phyloP scores from a whole-genome alignment of 345 rosid genomes.

The Raphanus raphanistrum region DNA sequence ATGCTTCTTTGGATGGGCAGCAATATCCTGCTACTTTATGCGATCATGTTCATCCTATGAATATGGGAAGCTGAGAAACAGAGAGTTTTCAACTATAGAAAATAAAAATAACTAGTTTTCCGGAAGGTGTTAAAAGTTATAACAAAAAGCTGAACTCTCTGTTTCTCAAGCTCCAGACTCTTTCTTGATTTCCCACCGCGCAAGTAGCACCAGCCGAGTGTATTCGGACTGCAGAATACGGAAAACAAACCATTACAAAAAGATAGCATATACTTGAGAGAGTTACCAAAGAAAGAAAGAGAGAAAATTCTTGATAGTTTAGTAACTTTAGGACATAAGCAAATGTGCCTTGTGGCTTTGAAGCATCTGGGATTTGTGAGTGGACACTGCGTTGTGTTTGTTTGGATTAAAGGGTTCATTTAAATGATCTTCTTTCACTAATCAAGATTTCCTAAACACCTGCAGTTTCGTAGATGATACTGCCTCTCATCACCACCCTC shows the following conservation, averaged over 20 bases:
- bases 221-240: conserved; percentile 66
- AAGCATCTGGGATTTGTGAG: conserved; percentile 64
- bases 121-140: conserved; percentile 13
- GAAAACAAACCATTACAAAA: neutral
- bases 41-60: conserved; percentile 21
- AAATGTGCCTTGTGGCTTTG: conserved; percentile 78
- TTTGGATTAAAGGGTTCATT: conserved; percentile 88
- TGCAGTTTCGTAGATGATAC: conserved; percentile 29
- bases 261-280: neutral
- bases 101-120: neutral
- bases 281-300: conserved; percentile 14
- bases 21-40: conserved; percentile 19
- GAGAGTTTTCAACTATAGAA: neutral
- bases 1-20: conserved; percentile 12
- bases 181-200: conserved; percentile 44
- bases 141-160: conserved; percentile 8
- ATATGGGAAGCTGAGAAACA: neutral
- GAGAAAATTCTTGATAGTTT: neutral
- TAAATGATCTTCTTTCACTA: conserved; percentile 69
- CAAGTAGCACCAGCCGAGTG: conserved; percentile 79
- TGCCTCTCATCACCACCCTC: conserved; percentile 3
- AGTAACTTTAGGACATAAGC: conserved; percentile 82
- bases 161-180: conserved; percentile 43
- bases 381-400: conserved; percentile 73
- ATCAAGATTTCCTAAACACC: conserved; percentile 73